These are phyloP conservation scores for Aristolochia contorta DNA, from an alignment of 164 flowering plant species.

Conservation along the genomic window DNA sequence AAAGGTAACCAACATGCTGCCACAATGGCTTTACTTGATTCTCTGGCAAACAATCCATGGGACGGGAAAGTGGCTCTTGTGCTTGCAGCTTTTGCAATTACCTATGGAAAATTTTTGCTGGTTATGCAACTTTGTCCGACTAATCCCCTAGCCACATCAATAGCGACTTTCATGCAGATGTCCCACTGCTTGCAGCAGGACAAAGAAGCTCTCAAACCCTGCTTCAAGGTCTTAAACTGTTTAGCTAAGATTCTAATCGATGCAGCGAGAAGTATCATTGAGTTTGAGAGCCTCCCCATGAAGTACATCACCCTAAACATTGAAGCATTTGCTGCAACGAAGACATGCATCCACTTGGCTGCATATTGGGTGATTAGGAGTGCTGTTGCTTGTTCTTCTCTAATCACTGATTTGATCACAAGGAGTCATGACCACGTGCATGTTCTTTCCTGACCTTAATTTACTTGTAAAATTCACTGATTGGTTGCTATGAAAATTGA, in stretches of 20 bases:
- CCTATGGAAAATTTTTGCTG: constrained; percentile 56
- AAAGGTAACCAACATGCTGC: constrained; percentile 25
- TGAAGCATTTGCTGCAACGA: constrained; percentile 15
- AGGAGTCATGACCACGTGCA: constrained; percentile 62
- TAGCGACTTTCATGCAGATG: constrained; percentile 39
- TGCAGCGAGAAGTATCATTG: constrained; percentile 31
- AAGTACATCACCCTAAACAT: constrained; percentile 24
- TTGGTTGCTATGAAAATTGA: not conserved
- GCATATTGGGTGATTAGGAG: constrained; percentile 69
- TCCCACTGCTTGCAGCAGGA: constrained; percentile 24
- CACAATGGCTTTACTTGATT: constrained; percentile 45
- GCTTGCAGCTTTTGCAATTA: constrained; percentile 53
- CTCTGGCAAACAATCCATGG: constrained; percentile 47
- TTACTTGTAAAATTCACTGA: not conserved
- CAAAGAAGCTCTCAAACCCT: constrained; percentile 20
- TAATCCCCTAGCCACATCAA: constrained; percentile 38
- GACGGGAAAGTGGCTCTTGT: constrained; percentile 57
- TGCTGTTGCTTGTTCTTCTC: constrained; percentile 36
- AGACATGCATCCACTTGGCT: constrained; percentile 36
- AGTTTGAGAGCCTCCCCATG: constrained; percentile 36
- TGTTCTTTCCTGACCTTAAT: constrained; percentile 34
- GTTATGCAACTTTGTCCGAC: constrained; percentile 24
- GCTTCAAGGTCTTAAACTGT: constrained; percentile 36
- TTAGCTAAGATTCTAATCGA: constrained; percentile 39
- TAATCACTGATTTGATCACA: constrained; percentile 34